phyloP scores from a whole-genome alignment of 345 rosid species.

The Heritiera littoralis region DNA sequence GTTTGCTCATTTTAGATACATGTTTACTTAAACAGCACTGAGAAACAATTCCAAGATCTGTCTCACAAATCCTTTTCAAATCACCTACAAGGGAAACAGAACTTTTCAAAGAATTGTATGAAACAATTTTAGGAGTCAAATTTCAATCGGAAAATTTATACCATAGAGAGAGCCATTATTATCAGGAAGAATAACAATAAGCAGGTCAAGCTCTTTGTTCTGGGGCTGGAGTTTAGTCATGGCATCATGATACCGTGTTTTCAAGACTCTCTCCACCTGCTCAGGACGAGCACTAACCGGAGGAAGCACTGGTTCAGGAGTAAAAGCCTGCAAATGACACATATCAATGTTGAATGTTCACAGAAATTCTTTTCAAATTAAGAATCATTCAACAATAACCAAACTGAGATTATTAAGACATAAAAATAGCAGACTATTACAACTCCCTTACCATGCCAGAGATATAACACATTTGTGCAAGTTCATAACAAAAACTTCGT shows the following conservation, averaged over 20 bases:
- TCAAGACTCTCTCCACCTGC: constrained; percentile 81
- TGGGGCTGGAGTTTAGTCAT: constrained; percentile 57
- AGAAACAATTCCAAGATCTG: constrained; percentile 93
- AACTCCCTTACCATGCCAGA: constrained; percentile 83
- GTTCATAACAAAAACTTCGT: constrained; percentile 77
- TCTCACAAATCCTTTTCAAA: constrained; percentile 93
- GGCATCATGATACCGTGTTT: constrained; percentile 84
- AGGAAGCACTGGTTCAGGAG: constrained; percentile 75
- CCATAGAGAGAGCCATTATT: constrained; percentile 97
- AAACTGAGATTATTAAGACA: constrained; percentile 13
- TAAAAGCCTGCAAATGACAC: constrained; percentile 57
- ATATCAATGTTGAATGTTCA: constrained; percentile 9
- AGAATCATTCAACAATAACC: neutral
- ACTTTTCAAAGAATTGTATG: neutral
- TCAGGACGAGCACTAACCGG: constrained; percentile 79
- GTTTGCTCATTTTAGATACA: constrained; percentile 84
- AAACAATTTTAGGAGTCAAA: neutral
- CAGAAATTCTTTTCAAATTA: neutral
- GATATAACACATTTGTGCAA: constrained; percentile 84
- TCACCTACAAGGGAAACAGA: constrained; percentile 62
- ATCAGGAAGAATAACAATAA: constrained; percentile 89
- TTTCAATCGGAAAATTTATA: constrained; percentile 26
- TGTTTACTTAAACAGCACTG: constrained; percentile 95
- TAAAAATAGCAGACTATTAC: neutral
- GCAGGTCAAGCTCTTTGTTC: constrained; percentile 86